These are phyloP conservation scores for Ceratocystis ficicola DNA, from an alignment of 2,329 filamentous ascomycete genomes.

Conservation along the genomic window DNA sequence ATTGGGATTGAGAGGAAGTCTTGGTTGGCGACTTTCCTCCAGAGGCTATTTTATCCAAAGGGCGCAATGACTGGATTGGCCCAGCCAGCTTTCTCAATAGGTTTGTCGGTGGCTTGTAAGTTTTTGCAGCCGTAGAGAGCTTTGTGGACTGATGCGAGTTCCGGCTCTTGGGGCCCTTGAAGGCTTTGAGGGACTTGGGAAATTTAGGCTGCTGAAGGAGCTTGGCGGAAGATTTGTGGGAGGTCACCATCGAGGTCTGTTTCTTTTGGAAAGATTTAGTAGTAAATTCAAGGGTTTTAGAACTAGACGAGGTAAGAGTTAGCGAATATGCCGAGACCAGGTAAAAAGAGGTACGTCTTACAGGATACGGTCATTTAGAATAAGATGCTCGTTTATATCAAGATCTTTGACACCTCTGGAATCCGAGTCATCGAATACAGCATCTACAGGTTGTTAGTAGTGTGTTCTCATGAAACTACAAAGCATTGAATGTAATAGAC, in stretches of 20 bases:
- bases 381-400: background rate
- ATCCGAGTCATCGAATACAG: constrained; percentile 6
- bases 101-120: background rate
- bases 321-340: no score
- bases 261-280: background rate
- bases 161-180: background rate
- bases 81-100: background rate
- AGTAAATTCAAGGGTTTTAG: background rate
- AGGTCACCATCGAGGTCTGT: no score
- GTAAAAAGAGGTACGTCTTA: background rate
- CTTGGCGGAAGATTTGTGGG: background rate
- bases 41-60: background rate
- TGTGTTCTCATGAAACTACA: background rate
- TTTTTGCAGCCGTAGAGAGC: background rate
- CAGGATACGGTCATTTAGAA: background rate
- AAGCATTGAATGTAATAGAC: background rate
- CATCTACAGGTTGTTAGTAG: background rate
- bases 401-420: background rate
- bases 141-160: background rate
- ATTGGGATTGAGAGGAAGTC: no score
- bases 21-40: no score
- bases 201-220: background rate
- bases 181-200: background rate
- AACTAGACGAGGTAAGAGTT: background rate
- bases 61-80: background rate